Base-by-base conservation (phyloP, 441 rosid species). In the Euphorbia corollata region DNA sequence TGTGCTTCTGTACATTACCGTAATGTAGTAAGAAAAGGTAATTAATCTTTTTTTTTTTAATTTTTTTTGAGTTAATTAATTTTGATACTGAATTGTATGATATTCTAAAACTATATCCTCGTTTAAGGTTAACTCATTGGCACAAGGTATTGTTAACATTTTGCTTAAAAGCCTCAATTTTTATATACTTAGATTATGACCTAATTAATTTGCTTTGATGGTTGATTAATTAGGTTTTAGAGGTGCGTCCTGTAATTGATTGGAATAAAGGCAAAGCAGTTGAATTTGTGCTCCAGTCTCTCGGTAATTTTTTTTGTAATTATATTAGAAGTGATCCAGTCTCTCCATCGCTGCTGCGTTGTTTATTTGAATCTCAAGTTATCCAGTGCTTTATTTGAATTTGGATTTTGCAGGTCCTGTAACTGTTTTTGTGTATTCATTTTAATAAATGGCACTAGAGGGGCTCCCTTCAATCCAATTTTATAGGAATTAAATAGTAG, bases 261-360 rank as follows among this genome's bases (percentile, higher is more conserved):
- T 93, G 99, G 99, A 82, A 91, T 63, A 93, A 93, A 77, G 99
- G 99, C 67, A 87, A 85, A 80, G 97, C 97, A 32, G 96, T 89
- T 24, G 87, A 89, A 72, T 93, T 93, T 77, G 77, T 93, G 70
- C 89, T 91, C 6, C 92, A 91, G 65, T 86, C 96, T 68, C 93
- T 91, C 5, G 96, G 96, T 93, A 84, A 19, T 15, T 47, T 18
- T 50, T n/a, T n/a, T n/a, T n/a, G n/a, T n/a, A n/a, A n/a, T n/a
- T n/a, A n/a, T n/a, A n/a, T n/a, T n/a, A n/a, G n/a, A n/a, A n/a
- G n/a, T n/a, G n/a, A n/a, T n/a, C n/a, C n/a, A n/a, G n/a, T n/a
- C n/a, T n/a, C n/a, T n/a, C n/a, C n/a, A n/a, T n/a, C n/a, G n/a
- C n/a, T n/a, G n/a, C n/a, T n/a, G n/a, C n/a, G n/a, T n/a, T n/a